phyloP scores from a whole-genome alignment of 805 yeast species.

The Candida ulmi region DNA sequence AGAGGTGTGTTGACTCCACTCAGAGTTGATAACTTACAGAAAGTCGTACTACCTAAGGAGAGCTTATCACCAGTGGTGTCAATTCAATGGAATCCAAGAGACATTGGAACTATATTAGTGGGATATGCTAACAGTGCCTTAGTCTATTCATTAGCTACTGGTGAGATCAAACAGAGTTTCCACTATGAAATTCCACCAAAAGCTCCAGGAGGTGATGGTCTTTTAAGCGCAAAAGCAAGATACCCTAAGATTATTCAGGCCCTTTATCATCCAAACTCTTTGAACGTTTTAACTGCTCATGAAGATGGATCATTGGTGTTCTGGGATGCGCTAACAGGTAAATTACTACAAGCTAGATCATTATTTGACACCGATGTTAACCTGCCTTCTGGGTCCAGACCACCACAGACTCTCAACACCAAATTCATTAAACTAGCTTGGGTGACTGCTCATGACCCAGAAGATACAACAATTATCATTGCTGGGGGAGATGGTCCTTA shows the following conservation, averaged over 20 bases:
- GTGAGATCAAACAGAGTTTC: constrained; percentile 49
- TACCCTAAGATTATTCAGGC: constrained; percentile 46
- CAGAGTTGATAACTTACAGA: constrained; percentile 68
- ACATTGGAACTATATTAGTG: constrained; percentile 70
- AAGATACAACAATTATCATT: constrained; percentile 65
- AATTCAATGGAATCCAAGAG: constrained; percentile 83
- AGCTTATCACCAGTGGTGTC: constrained; percentile 59
- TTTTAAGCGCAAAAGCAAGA: constrained; percentile 25
- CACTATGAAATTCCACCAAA: constrained; percentile 60
- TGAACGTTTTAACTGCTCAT: constrained; percentile 75
- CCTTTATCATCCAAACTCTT: constrained; percentile 88
- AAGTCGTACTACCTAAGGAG: constrained; percentile 48
- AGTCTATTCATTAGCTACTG: constrained; percentile 59
- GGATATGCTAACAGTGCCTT: constrained; percentile 69
- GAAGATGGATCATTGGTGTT: constrained; percentile 81
- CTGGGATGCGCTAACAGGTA: constrained; percentile 87
- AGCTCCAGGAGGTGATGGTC: constrained; percentile 65
- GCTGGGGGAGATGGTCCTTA: constrained; percentile 57
- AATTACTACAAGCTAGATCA: constrained; percentile 68
- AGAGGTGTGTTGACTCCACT: constrained; percentile 61
- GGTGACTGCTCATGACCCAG: constrained; percentile 79
- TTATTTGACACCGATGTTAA: constrained; percentile 62
- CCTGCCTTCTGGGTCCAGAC: constrained; percentile 29
- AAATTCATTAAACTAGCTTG: constrained; percentile 57
- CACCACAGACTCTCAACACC: constrained; percentile 20